Base-by-base conservation (phyloP, 2,329 filamentous ascomycete genomes). In the Pleomassaria siparia region DNA sequence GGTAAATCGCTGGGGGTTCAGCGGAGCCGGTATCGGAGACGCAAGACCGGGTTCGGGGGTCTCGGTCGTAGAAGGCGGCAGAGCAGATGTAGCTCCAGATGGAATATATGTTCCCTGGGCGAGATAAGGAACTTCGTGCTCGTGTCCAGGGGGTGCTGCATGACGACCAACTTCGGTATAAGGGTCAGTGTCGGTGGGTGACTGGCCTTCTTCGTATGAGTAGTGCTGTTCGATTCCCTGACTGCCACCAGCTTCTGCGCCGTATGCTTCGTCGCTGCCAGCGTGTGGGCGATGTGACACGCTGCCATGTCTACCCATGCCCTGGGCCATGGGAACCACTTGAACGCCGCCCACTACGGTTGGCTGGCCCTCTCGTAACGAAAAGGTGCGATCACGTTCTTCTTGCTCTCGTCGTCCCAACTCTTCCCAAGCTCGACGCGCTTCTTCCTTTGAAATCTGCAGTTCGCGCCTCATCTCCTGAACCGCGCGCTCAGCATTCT, bases 401-500 rank as follows among this genome's bases (percentile, higher is more conserved):
- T 95, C 89, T 65, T 96, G 90, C 71, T 97, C 94, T 43, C 91
- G 84, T 43, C 92, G 83, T 20, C 94, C 94, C 1, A 99, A 82
- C 71, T 97, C 94, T 74, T 99, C 94, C 94, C 94, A 99, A 1
- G 94, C 94, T 47, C 94, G 84, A 28, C 92, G 85, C 8, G 94
- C 92, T 72, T 99, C 94, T 59, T 96, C 92, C 66, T 96, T 96
- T 30, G 91, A 95, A 51, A 99, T 99, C 61, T 88, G 83, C 30
- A 97, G 78, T 72, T 99, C 94, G 54, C 94, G 89, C 60, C 88
- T 87, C 87, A 96, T 91, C 70, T 97, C 94, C 13, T 80, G 79
- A n/a, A 95, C 81, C 58, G 90, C 80, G 63, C 89, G 89, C 58
- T 95, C 86, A 0, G 84, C 81, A 62, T 83, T 84, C 29, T 76